Evolutionary conservation across 169 alveolate species (phyloP).

Genomic region (Cryptosporidium ryanae): DNA sequence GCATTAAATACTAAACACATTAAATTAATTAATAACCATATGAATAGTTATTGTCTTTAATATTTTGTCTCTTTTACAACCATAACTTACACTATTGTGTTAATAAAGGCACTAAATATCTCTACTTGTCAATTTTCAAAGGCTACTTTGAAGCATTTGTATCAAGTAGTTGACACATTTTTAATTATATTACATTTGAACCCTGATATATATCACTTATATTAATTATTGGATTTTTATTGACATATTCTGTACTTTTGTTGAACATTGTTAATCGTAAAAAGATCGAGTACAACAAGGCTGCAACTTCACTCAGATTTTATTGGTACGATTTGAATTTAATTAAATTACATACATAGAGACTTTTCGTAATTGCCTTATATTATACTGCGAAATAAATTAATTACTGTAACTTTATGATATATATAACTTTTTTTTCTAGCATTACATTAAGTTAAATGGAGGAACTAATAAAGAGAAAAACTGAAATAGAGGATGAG

Average conservation of each 20-base stretch:
- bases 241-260: no score
- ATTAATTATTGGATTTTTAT: no score
- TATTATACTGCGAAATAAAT: no score
- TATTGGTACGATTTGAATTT: no score
- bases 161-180: neutral
- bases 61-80: neutral
- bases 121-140: neutral
- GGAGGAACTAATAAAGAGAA: slow-evolving; percentile 54
- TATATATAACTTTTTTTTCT: neutral
- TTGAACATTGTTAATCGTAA: no score
- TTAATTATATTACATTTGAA: no score
- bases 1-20: neutral
- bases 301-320: no score
- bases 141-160: neutral
- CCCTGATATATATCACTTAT: no score
- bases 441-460: neutral
- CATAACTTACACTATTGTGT: neutral
- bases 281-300: no score
- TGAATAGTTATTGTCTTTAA: neutral
- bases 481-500: slow-evolving; percentile 46
- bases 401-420: no score
- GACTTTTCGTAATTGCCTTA: neutral
- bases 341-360: neutral
- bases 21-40: neutral
- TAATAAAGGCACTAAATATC: neutral